Percentiles rank a stretch among this genome's conserved stretches.
Evolutionary conservation across 768 basidiomycete genomes (phyloP).

Genomic region (Royoungia palumana): DNA sequence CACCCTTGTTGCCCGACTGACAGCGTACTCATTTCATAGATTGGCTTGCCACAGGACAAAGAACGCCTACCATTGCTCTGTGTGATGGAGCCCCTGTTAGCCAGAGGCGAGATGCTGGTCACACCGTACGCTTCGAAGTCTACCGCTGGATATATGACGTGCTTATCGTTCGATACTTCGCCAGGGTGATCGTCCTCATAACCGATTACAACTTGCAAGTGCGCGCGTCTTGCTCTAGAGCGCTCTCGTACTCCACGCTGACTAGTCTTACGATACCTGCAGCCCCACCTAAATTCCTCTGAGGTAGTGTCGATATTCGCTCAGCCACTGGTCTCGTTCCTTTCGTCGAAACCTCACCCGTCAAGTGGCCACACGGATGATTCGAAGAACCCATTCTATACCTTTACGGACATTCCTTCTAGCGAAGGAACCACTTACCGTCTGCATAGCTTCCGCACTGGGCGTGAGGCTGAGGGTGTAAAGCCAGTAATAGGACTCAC

Average conservation of each 20-base stretch:
- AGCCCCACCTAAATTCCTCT: constrained; percentile 77
- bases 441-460: constrained; percentile 80
- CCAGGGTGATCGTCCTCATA: constrained; percentile 81
- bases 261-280: background rate
- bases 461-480: constrained; percentile 76
- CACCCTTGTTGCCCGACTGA: background rate
- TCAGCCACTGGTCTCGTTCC: constrained; percentile 74
- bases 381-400: constrained; percentile 53
- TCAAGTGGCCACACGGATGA: constrained; percentile 53
- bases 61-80: constrained; percentile 73
- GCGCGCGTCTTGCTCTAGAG: background rate
- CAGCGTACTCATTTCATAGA: constrained; percentile 40
- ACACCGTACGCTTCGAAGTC: constrained; percentile 66
- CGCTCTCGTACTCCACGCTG: background rate
- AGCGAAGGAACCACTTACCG: constrained; percentile 41
- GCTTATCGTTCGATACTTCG: background rate
- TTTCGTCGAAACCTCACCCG: constrained; percentile 58
- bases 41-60: constrained; percentile 75
- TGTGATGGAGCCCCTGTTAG: constrained; percentile 74
- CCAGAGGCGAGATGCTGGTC: constrained; percentile 68
- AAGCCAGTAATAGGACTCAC: constrained; percentile 90
- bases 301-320: constrained; percentile 85
- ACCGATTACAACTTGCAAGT: constrained; percentile 75
- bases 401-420: constrained; percentile 52
- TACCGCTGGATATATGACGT: background rate